These are phyloP conservation scores for Emergomyces africanus DNA, from an alignment of 2,329 filamentous ascomycete species.

Conservation along the genomic window DNA sequence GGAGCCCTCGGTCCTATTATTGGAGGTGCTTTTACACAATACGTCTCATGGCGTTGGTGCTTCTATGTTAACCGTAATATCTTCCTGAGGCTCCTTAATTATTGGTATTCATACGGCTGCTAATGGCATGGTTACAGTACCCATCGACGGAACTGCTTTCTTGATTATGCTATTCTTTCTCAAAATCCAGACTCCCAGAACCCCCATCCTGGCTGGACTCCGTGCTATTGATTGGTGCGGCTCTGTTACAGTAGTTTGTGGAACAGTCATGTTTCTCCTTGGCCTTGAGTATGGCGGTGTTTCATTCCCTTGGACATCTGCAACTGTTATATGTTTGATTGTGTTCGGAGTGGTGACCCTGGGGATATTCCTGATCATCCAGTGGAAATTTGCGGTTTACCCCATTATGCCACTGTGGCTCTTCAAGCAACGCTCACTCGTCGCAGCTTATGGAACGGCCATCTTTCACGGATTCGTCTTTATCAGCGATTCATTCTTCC, in stretches of 20 bases:
- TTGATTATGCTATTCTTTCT: conserved; percentile 47
- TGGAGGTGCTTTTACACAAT: conserved; percentile 48
- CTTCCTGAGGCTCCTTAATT: conserved; percentile 18
- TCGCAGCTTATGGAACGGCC: conserved; percentile 51
- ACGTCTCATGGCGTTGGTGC: conserved; percentile 48
- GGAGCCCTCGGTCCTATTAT: conserved; percentile 47
- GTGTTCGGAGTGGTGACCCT: conserved; percentile 56
- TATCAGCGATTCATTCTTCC: conserved; percentile 64
- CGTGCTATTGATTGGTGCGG: conserved; percentile 52
- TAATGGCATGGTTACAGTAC: conserved; percentile 25
- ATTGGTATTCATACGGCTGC: neutral
- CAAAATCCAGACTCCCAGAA: conserved; percentile 47
- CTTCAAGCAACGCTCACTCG: conserved; percentile 53
- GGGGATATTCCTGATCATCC: conserved; percentile 55
- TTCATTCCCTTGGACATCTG: conserved; percentile 57
- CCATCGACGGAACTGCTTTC: conserved; percentile 47
- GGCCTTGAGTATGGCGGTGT: conserved; percentile 75
- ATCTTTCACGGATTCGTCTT: conserved; percentile 67
- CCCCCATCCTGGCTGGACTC: conserved; percentile 43
- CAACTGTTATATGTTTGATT: conserved; percentile 63
- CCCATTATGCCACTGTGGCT: conserved; percentile 65
- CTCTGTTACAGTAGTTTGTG: conserved; percentile 52
- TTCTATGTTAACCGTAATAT: conserved; percentile 44
- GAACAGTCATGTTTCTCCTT: conserved; percentile 72
- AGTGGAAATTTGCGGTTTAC: conserved; percentile 59